These are phyloP conservation scores for Angomonas deanei DNA, from an alignment of 208 protist genomes.

Conservation along the genomic window DNA sequence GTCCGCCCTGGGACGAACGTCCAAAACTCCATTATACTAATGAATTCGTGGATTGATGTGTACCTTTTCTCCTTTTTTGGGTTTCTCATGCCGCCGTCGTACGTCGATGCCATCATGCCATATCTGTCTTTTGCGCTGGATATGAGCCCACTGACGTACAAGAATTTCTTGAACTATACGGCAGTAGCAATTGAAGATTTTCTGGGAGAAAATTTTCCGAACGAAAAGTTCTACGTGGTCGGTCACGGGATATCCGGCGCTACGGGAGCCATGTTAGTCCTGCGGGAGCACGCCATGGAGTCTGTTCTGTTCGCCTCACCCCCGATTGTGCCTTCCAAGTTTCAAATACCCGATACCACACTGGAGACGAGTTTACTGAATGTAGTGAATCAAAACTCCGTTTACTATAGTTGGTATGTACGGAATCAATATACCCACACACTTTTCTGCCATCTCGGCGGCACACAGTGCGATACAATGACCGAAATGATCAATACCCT, in stretches of 20 bases:
- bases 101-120: conserved; percentile 24
- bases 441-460: conserved; percentile 29
- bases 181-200: not conserved
- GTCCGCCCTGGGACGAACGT: conserved; percentile 24
- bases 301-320: conserved; percentile 31
- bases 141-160: conserved; percentile 39
- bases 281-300: conserved; percentile 7
- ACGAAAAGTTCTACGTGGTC: conserved; percentile 28
- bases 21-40: conserved; percentile 33
- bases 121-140: conserved; percentile 30
- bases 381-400: conserved; percentile 12
- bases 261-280: conserved; percentile 14
- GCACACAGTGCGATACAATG: conserved; percentile 24
- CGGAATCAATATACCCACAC: conserved; percentile 23
- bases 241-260: conserved; percentile 18
- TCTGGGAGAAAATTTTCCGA: not conserved
- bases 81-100: conserved; percentile 38
- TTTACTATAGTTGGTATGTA: conserved; percentile 31
- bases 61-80: conserved; percentile 42
- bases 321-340: conserved; percentile 7
- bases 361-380: conserved; percentile 18
- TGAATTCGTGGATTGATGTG: conserved; percentile 52
- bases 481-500: conserved; percentile 25
- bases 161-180: conserved; percentile 10
- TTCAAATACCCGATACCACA: conserved; percentile 11